Base-by-base conservation (phyloP, 805 yeast genomes). In the Spathaspora hagerdaliae region DNA sequence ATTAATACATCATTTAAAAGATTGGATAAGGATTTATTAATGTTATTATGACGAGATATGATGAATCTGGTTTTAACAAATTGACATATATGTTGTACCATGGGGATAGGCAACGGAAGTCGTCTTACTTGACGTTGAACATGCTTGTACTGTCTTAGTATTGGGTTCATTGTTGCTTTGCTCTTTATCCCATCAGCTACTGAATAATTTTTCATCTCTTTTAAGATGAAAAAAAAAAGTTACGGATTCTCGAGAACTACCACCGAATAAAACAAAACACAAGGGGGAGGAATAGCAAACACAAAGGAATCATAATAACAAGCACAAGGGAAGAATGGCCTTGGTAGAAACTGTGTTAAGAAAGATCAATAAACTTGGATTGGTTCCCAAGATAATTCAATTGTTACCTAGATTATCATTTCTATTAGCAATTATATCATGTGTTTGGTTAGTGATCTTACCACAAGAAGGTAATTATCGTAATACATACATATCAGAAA, bases 401-500 rank as follows among this genome's bases (percentile, higher is more conserved):
- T 51, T 58, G 14, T 54, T 71, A 39, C 76, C 77, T 5, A 33
- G 53, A 34, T 47, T 70, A 12, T 65, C 73, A 10, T 44, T 65
- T 11, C 39, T 65, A n/a, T 51, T 69, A 36, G 67, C 74, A 0
- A n/a, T 67, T n/a, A 51, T 63, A 32, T 61, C 71, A 44, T 47
- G 67, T 6, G 50, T 55, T 2, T 71, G 75, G 74, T 67, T 94
- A n/a, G 60, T 77, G 11, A 64, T 75, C 19, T 69, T 90, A 41
- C 97, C 98, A 0, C 50, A 81, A 54, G 85, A 85, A 13, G 98
- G 97, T 15, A 88, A 87, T 58, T 88, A 71, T 61, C 73, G 97
- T 45, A 66, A 74, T 51, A 89, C 97, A 2, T 94, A 94, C 62
- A 85, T 91, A 10, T 85, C 96, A 7, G 99, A 94, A 60, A 94